Conservation (phyloP, 257 asterid genomes). For the Solanum arcanum region DNA sequence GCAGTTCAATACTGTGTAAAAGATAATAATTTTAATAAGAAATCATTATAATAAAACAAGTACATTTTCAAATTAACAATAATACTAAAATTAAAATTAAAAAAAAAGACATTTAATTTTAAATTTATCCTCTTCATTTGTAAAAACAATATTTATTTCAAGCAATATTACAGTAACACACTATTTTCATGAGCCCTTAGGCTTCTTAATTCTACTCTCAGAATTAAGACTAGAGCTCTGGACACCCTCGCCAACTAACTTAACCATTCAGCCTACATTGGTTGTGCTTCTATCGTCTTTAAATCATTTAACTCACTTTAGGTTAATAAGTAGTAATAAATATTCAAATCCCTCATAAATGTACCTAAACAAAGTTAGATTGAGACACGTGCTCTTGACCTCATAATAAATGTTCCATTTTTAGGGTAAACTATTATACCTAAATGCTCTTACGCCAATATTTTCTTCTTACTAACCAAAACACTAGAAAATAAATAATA, state of each 20-base stretch:
- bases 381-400: not conserved
- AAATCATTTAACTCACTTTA: not conserved
- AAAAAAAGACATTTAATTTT: not conserved
- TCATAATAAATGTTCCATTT: not conserved
- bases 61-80: not conserved
- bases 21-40: too few species aligned
- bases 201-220: not conserved
- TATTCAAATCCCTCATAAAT: not conserved
- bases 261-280: not conserved
- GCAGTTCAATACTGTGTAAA: not conserved
- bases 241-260: not conserved
- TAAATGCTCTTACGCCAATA: not conserved
- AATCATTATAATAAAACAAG: not conserved
- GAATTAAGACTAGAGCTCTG: not conserved
- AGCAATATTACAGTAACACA: not conserved
- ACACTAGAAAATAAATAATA: too few species aligned
- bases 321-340: not conserved
- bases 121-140: not conserved
- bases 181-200: not conserved
- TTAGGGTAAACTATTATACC: not conserved
- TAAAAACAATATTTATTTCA: too few species aligned
- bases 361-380: not conserved
- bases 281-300: too few species aligned
- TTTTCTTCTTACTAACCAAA: not conserved
- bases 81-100: not conserved